A percentile compares a stretch with the other conserved stretches of the same genome.
Evolutionary conservation across 1,284 basidiomycete species (phyloP).

Genomic region (Trametes versicolor): DNA sequence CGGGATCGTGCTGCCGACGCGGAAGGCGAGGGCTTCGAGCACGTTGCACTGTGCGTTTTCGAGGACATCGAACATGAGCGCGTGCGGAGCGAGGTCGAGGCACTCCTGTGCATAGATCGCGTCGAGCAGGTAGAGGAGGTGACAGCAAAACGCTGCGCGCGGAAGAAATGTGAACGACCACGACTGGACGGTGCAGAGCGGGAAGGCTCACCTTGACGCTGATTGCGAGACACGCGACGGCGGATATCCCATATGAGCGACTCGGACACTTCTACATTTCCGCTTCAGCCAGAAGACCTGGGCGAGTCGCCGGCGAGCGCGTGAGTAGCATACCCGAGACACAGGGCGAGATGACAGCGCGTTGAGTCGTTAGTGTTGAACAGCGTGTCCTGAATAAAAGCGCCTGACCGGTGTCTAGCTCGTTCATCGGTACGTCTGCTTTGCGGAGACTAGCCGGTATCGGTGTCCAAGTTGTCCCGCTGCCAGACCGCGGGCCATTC

Average conservation of each 20-base stretch:
- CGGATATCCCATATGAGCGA: slow-evolving; percentile 62
- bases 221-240: slow-evolving; percentile 62
- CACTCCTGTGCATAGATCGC: slow-evolving; percentile 63
- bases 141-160: slow-evolving; percentile 59
- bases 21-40: slow-evolving; percentile 57
- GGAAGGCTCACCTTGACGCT: slow-evolving; percentile 60
- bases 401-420: too few species aligned
- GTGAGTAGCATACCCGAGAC: too few species aligned
- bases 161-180: neutral
- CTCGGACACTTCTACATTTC: slow-evolving; percentile 45
- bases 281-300: slow-evolving; percentile 23
- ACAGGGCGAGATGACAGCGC: too few species aligned
- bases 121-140: slow-evolving; percentile 62
- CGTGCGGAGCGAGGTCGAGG: slow-evolving; percentile 56
- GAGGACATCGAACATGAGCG: slow-evolving; percentile 54
- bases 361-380: too few species aligned
- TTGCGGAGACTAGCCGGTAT: too few species aligned
- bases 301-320: too few species aligned
- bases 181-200: neutral
- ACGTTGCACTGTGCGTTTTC: slow-evolving; percentile 70
- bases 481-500: too few species aligned
- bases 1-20: slow-evolving; percentile 61
- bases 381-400: too few species aligned
- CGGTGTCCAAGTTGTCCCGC: too few species aligned
- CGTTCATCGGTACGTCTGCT: too few species aligned